Percentiles rank a stretch among this genome's conserved stretches.
phyloP scores from a whole-genome alignment of 73 alveolate genomes.

The Paraurostyla sp. region DNA sequence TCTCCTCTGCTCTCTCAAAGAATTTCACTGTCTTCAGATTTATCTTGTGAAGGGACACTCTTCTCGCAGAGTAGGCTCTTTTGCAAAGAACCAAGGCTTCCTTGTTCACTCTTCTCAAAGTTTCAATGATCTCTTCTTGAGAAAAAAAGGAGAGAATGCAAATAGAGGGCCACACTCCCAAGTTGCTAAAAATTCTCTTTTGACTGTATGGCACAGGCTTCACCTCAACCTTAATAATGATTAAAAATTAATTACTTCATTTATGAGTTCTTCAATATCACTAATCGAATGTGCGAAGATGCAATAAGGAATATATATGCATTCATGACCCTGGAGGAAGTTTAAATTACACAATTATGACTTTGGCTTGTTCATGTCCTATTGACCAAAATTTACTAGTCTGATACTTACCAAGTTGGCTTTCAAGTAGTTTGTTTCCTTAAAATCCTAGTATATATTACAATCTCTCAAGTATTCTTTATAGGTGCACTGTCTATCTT shows the following conservation, averaged over 20 bases:
- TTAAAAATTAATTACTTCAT: constrained; percentile 13
- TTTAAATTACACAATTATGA: constrained; percentile 61
- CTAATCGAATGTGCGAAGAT: constrained; percentile 65
- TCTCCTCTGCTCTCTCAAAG: constrained; percentile 75
- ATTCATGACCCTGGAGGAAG: constrained; percentile 64
- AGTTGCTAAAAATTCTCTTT: constrained; percentile 51
- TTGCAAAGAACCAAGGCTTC: constrained; percentile 61
- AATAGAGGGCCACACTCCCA: constrained; percentile 71
- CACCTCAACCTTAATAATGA: background rate
- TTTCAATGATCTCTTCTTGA: constrained; percentile 64
- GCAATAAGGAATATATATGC: constrained; percentile 68
- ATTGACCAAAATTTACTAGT: background rate
- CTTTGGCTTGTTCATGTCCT: constrained; percentile 37
- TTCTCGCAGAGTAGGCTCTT: constrained; percentile 66
- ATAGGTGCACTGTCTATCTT: constrained; percentile 53
- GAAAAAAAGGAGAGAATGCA: constrained; percentile 60
- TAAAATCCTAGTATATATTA: constrained; percentile 48
- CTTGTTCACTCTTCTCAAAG: constrained; percentile 65
- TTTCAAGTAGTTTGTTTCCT: constrained; percentile 32
- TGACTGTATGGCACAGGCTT: constrained; percentile 27
- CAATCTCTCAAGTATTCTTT: constrained; percentile 70
- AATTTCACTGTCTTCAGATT: constrained; percentile 61
- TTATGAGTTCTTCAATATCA: constrained; percentile 58
- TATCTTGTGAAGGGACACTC: constrained; percentile 62
- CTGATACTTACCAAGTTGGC: background rate